Conservation (phyloP, 331 rosid species). For the Acacia pycnantha region DNA sequence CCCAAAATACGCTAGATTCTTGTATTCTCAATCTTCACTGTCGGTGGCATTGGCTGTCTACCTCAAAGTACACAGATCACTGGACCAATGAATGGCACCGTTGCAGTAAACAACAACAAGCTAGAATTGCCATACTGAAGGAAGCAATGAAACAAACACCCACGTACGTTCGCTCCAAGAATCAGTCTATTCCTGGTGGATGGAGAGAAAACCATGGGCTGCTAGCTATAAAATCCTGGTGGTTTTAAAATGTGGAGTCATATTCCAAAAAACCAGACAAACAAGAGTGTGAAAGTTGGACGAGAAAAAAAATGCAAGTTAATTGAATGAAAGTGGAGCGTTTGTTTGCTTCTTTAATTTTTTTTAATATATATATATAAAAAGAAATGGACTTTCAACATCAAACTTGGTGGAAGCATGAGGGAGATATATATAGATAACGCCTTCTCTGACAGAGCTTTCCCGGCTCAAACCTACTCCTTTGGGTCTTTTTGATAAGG, state of each 20-base stretch:
- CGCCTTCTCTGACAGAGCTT: background rate
- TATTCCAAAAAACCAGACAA: slow-evolving; percentile 17
- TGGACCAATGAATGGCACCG: background rate
- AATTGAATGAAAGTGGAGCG: slow-evolving; percentile 7
- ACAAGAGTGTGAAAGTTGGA: background rate
- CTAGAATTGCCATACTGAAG: background rate
- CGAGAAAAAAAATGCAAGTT: slow-evolving; percentile 9
- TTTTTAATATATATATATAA: background rate
- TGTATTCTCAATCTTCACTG: background rate
- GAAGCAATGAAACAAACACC: background rate
- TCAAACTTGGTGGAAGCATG: slow-evolving; percentile 29
- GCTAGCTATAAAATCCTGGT: background rate
- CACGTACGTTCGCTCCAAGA: too few species aligned
- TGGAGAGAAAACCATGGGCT: slow-evolving; percentile 29
- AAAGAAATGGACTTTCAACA: slow-evolving; percentile 26
- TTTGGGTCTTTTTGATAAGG: too few species aligned
- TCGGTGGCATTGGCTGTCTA: background rate
- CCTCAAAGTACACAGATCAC: background rate
- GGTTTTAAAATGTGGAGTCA: background rate
- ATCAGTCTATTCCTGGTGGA: background rate
- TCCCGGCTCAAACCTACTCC: background rate
- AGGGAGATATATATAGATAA: background rate
- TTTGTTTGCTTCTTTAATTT: background rate
- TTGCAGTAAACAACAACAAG: background rate
- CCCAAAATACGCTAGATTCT: slow-evolving; percentile 11